phyloP scores from a whole-genome alignment of 225 moss, liverwort and hornwort species.

The Physcomitrium patens region DNA sequence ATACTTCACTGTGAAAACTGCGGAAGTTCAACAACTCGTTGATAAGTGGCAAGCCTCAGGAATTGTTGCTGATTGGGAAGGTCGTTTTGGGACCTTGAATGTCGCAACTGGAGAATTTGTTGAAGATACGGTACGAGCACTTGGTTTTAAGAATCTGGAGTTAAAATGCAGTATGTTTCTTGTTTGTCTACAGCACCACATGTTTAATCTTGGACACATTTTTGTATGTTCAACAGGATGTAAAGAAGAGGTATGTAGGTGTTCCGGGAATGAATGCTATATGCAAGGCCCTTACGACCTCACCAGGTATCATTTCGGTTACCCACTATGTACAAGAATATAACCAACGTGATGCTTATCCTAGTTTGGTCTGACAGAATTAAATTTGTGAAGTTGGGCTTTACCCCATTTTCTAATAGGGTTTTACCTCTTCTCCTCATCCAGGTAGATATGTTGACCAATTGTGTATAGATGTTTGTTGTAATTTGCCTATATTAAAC shows the following conservation, averaged over 20 bases:
- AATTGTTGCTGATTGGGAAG: slow-evolving; percentile 75
- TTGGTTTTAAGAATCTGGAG: not conserved
- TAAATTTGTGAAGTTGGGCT: no score
- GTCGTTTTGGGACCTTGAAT: slow-evolving; percentile 73
- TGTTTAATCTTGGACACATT: not conserved
- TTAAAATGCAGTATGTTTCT: slow-evolving; percentile 1
- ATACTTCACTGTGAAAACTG: slow-evolving; percentile 76
- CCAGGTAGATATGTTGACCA: slow-evolving; percentile 14
- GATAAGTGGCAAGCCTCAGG: slow-evolving; percentile 85
- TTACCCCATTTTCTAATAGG: no score
- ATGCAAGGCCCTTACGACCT: slow-evolving; percentile 77
- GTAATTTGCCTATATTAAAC: slow-evolving; percentile 1
- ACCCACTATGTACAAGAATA: no score
- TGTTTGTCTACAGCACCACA: not conserved
- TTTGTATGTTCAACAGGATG: slow-evolving; percentile 40
- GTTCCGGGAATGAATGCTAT: slow-evolving; percentile 95
- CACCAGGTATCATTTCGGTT: slow-evolving; percentile 57
- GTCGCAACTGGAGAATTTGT: slow-evolving; percentile 56
- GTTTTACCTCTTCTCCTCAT: not conserved
- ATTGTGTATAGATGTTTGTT: slow-evolving; percentile 23
- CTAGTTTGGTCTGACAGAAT: no score
- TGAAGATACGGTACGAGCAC: slow-evolving; percentile 77
- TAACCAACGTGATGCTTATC: no score
- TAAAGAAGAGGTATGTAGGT: slow-evolving; percentile 79
- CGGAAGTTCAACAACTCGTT: slow-evolving; percentile 76